Evolutionary conservation across 768 basidiomycete genomes (phyloP), one percentile per base, ranked within the genome.

Genomic region (Floccularia luteovirens): DNA sequence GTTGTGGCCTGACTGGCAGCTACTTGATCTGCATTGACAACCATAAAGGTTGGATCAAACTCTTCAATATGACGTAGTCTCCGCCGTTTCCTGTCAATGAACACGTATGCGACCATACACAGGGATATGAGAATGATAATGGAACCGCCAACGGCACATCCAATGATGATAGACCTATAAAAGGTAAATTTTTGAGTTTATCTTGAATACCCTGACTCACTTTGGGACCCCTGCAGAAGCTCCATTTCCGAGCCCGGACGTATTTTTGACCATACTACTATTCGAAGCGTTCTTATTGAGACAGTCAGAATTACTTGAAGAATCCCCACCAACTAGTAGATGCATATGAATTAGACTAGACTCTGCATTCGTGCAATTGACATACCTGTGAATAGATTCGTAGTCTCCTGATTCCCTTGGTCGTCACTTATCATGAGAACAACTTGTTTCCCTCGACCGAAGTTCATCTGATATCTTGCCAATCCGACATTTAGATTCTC

Each of bases 401-500:
- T 66, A 3, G 73, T 67, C 46, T 72, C 62, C 20, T 46, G 53
- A 39, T 66, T 55, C 1, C 58, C 61, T 12, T 51, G 43, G 2
- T 60, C 59, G 45, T 72, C 71, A 38, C 65, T 59, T 34, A 77
- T 56, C 24, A 74, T 46, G 31, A 82, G 49, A 1, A 73, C 55
- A 3, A 72, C 58, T 21, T 67, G 55, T 10, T 54, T 46, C 8
- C 61, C 64, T 2, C 61, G 58, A 7, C 48, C 7, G 10, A 62
- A 64, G 31, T 51, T 61, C 63, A 78, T 62, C 16, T 56, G 45
- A 44, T 72, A 81, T 1, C 58, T 59, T 0, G 69, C 70, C 2
- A 44, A 49, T n/a, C 69, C 68, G 19, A 43, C 42, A 4, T 44
- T 33, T 1, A 51, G 39, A 34, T 64, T 48, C 28, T 58, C 54